Evolutionary conservation across 345 rosid genomes (phyloP), one percentile per base, ranked within the genome.

Genomic region (Diplotaxis tenuifolia): DNA sequence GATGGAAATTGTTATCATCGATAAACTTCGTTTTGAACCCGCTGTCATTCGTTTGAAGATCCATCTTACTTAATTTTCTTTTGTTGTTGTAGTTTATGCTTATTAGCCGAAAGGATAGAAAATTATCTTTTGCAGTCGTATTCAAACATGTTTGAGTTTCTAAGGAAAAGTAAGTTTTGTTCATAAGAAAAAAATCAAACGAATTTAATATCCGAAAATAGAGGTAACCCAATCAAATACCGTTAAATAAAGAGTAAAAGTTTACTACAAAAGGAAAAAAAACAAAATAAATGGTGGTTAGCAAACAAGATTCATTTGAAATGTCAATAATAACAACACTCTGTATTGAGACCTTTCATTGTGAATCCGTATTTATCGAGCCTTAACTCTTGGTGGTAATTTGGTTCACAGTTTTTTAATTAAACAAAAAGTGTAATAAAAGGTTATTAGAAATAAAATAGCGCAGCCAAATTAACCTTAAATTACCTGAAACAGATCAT

Each of bases 381-480:
- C 71, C 64, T 71, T 59, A 49, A 76, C 38, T 77, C 11, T 66
- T 60, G 68, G 45, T 28, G 38, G 38, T 15, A 58, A 28, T 58
- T 57, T 47, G 62, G 62, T 6, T 15, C 62, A 58, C 21, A 27
- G 21, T 28, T 58, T n/a, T 15, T 58, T 58, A 55, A 55, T 23
- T 6, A 27, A 27, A 15, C 31, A 27, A 27, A 62, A 22, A 64
- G 55, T 42, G n/a, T 5, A 42, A 22, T 53, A 10, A 42, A 42
- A 63, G 45, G 65, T 60, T 60, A 29, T 16, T 21, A 16, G 11
- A 22, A 63, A 29, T 9, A 31, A 62, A 47, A 40, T 65, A 65
- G 68, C 60, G 65, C 47, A 49, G 71, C 80, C 49, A 71, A 31
- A 71, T 34, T 27, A 32, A 54, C 76, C 68, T 65, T 58, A 65